Conservation (phyloP, 1,139 yeast genomes). For the Kodamaea suecica region DNA sequence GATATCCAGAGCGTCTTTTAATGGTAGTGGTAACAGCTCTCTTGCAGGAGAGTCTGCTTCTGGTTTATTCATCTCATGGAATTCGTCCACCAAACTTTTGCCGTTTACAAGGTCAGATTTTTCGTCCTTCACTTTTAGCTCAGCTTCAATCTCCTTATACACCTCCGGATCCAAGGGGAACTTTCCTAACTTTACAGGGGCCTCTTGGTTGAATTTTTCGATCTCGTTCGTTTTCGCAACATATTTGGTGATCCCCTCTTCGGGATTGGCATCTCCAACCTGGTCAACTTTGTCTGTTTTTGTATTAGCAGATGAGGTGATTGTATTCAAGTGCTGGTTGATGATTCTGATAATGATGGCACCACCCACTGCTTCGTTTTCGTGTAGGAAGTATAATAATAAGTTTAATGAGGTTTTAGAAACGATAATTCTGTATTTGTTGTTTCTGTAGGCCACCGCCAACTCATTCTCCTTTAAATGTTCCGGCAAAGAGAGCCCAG, state of each 20-base stretch:
- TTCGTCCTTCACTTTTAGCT: slow-evolving; percentile 74
- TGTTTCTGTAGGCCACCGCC: slow-evolving; percentile 69
- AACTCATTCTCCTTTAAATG: slow-evolving; percentile 81
- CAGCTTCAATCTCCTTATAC: slow-evolving; percentile 79
- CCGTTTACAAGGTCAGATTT: slow-evolving; percentile 36
- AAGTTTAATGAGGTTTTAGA: slow-evolving; percentile 85
- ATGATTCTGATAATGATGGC: slow-evolving; percentile 79
- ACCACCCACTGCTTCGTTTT: slow-evolving; percentile 91
- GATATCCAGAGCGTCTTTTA: slow-evolving; percentile 74
- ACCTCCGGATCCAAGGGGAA: slow-evolving; percentile 85
- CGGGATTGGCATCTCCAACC: slow-evolving; percentile 51
- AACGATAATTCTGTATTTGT: slow-evolving; percentile 72
- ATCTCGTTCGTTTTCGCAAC: slow-evolving; percentile 47
- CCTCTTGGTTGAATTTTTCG: slow-evolving; percentile 62
- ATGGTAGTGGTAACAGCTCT: slow-evolving; percentile 80
- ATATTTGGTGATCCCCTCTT: slow-evolving; percentile 64
- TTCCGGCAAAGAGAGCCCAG: slow-evolving; percentile 73
- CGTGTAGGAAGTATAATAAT: slow-evolving; percentile 81
- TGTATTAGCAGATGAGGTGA: slow-evolving; percentile 42
- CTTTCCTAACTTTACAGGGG: slow-evolving; percentile 70
- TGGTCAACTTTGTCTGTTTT: slow-evolving; percentile 45
- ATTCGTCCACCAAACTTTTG: slow-evolving; percentile 46
- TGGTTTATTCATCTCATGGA: slow-evolving; percentile 45
- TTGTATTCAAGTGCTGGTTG: slow-evolving; percentile 80
- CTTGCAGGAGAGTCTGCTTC: slow-evolving; percentile 66